These are phyloP conservation scores for Wickerhamiella allomyrinae DNA, from an alignment of 805 yeast species.

Conservation along the genomic window DNA sequence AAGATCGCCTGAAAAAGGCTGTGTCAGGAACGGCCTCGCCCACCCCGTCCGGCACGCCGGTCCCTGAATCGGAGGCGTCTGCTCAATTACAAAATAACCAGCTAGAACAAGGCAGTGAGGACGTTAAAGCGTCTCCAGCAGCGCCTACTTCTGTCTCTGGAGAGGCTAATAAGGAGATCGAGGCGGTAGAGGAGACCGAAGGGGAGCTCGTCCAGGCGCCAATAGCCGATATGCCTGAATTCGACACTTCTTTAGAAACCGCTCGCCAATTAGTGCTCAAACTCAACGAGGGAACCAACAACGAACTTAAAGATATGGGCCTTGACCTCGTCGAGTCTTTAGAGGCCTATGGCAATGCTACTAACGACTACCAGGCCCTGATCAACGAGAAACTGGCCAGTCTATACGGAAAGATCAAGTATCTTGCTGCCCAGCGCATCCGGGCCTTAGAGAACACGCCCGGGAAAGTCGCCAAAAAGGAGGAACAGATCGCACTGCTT, in stretches of 20 bases:
- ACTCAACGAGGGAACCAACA: neutral
- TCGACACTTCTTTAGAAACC: neutral
- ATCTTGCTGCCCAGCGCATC: conserved; percentile 4
- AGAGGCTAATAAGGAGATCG: neutral
- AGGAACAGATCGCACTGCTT: conserved; percentile 48
- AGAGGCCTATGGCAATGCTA: conserved; percentile 3
- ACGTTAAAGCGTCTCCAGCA: too few relatives aligned
- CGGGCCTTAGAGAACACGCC: neutral
- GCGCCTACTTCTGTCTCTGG: too few relatives aligned
- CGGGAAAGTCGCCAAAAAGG: conserved; percentile 20
- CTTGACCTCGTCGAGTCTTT: conserved; percentile 7
- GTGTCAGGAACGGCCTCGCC: conserved; percentile 29
- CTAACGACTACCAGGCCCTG: conserved; percentile 2
- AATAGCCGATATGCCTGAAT: neutral
- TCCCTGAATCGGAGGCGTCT: conserved; percentile 20
- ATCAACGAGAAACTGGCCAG: conserved; percentile 6
- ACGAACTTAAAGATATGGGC: conserved; percentile 1
- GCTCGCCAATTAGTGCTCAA: neutral
- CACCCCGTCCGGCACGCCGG: conserved; percentile 5
- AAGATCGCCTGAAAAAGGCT: conserved; percentile 74
- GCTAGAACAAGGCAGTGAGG: too few relatives aligned
- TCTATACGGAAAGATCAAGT: conserved; percentile 9
- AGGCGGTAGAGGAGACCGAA: conserved; percentile 2
- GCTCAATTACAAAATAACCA: too few relatives aligned
- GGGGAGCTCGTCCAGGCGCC: conserved; percentile 2